Evolutionary conservation across 805 yeast genomes (phyloP), one percentile per base, ranked within the genome.

Genomic region (Candida saitoana): DNA sequence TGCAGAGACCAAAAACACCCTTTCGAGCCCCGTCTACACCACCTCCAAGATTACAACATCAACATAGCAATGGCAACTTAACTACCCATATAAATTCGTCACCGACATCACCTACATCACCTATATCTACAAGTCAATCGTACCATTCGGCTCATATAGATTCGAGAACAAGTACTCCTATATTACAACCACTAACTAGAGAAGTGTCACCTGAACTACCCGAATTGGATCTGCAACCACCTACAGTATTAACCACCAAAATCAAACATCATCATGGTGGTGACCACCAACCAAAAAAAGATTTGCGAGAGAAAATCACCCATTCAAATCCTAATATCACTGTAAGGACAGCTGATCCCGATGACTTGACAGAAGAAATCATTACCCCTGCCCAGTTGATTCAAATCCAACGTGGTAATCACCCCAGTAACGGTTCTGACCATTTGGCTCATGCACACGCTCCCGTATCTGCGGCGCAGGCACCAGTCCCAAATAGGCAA

Each of bases 311-410:
- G 6, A 5, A n/a, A 18, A n/a, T 22, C 36, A 34, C 22, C 22
- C 7, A 5, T 17, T 5, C 18, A 5, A 17, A 34, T 12, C 25
- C 12, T 7, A 35, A 19, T 16, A 4, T 5, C 16, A 14, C 11
- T 9, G 11, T 11, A 29, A 9, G 16, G 11, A 29, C 32, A 5
- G 5, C 32, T 5, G 16, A 59, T 40, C 59, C 57, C 18, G 60
- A 56, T 20, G 64, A 66, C 40, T 56, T 48, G 25, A 52, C 65
- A 31, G 57, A 48, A 25, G 60, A 60, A 47, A 69, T 54, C 32
- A 56, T 65, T 36, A 69, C 73, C 0, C 73, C 74, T 2, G 73
- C 74, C 0, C 63, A 68, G 36, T 46, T 67, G 14, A 63, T 57
- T 32, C 39, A 51, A 15, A 39, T 62, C 12, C 59, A 57, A 29